phyloP scores from a whole-genome alignment of 2,329 filamentous ascomycete species.

The Stachybotrys chartarum region DNA sequence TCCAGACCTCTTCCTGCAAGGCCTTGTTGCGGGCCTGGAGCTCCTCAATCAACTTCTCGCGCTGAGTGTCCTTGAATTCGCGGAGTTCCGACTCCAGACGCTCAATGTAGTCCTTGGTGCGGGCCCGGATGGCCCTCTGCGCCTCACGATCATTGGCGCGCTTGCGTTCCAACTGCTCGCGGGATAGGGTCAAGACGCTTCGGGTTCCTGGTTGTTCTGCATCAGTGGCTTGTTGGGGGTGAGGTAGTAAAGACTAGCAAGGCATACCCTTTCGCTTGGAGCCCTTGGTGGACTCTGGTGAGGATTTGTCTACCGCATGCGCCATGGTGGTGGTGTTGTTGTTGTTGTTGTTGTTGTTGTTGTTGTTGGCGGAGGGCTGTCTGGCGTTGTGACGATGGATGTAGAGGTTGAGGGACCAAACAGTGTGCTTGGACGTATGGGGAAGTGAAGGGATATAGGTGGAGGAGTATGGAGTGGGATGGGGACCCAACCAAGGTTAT shows the following conservation, averaged over 20 bases:
- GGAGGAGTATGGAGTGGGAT: too few relatives aligned
- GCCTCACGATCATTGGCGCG: conserved; percentile 87
- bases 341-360: background rate
- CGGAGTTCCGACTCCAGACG: conserved; percentile 66
- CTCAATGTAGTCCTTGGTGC: conserved; percentile 83
- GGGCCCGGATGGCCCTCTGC: conserved; percentile 77
- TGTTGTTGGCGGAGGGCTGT: too few relatives aligned
- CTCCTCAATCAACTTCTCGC: conserved; percentile 44
- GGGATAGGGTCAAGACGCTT: conserved; percentile 80
- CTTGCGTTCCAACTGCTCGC: conserved; percentile 83
- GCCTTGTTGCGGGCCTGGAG: conserved; percentile 44
- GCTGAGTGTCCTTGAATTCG: conserved; percentile 51
- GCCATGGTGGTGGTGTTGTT: conserved; percentile 21
- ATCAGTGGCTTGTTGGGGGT: background rate
- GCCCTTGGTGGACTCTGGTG: conserved; percentile 33
- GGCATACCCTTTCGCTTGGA: conserved; percentile 39
- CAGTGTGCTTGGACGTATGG: too few relatives aligned
- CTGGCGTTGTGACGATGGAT: too few relatives aligned
- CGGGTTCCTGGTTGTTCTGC: conserved; percentile 43
- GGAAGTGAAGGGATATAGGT: too few relatives aligned
- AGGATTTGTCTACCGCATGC: conserved; percentile 24
- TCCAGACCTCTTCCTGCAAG: conserved; percentile 39
- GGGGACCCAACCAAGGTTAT: too few relatives aligned
- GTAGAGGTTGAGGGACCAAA: too few relatives aligned
- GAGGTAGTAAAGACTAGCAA: conserved; percentile 2